Evolutionary conservation across 1,284 basidiomycete species (phyloP).

Genomic region (Fomes fomentarius): DNA sequence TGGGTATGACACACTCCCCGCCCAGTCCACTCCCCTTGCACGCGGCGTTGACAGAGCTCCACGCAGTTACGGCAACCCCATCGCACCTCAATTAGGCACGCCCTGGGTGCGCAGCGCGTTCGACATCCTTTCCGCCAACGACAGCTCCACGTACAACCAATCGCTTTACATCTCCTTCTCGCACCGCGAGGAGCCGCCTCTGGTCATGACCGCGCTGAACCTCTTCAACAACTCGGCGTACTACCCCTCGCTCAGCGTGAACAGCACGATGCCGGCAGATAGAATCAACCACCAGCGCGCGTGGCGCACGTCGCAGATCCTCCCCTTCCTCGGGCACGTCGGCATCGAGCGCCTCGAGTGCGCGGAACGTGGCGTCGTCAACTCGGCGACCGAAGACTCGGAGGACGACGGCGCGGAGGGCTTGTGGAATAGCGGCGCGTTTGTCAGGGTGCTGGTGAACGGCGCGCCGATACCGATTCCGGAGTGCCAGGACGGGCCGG

Average conservation of each 20-base stretch:
- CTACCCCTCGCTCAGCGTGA: conserved; percentile 21
- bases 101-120: conserved; percentile 25
- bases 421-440: conserved; percentile 10
- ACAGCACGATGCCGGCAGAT: conserved; percentile 26
- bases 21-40: not conserved
- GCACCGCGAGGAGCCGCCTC: conserved; percentile 29
- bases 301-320: conserved; percentile 23
- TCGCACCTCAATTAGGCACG: conserved; percentile 25
- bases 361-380: conserved; percentile 8
- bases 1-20: conserved; percentile 9
- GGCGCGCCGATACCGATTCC: conserved; percentile 23
- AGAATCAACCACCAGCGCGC: conserved; percentile 27
- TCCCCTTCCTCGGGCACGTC: conserved; percentile 29
- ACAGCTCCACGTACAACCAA: conserved; percentile 20
- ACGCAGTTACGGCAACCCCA: conserved; percentile 20
- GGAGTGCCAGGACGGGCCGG: conserved; percentile 25
- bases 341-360: conserved; percentile 27
- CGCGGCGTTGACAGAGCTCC: too few relatives aligned
- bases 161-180: conserved; percentile 27
- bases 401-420: conserved; percentile 9
- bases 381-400: conserved; percentile 1
- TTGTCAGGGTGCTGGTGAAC: conserved; percentile 22
- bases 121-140: conserved; percentile 22
- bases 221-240: conserved; percentile 30
- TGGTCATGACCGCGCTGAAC: conserved; percentile 27